phyloP scores from a whole-genome alignment of 78 protist genomes.

The Emiliania huxleyi region DNA sequence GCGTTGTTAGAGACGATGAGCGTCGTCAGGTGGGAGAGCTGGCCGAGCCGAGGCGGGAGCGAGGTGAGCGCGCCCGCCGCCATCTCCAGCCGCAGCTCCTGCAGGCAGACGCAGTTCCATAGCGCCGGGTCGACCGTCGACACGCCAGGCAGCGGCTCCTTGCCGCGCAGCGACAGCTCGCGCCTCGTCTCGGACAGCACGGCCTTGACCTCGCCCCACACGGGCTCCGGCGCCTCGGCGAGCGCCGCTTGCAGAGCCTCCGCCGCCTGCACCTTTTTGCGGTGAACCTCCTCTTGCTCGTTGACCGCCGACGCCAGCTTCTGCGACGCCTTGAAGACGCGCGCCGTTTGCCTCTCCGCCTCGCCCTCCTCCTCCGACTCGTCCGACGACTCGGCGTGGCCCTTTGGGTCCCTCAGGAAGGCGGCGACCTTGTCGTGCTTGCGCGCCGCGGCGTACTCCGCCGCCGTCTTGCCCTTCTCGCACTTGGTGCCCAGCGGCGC shows the following conservation, averaged over 20 bases:
- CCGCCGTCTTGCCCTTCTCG: background rate
- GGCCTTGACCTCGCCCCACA: background rate
- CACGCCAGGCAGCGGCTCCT: background rate
- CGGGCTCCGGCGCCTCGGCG: background rate
- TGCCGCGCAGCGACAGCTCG: background rate
- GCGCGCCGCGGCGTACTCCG: background rate
- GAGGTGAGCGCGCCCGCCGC: background rate
- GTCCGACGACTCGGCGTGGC: background rate
- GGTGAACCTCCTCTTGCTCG: background rate
- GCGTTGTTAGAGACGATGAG: slow-evolving; percentile 1
- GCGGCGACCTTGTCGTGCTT: background rate
- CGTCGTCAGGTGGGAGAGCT: background rate
- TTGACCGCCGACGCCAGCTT: background rate
- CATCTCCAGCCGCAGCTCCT: background rate
- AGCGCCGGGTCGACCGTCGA: background rate
- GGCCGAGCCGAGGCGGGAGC: background rate
- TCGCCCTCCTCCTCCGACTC: slow-evolving; percentile 8
- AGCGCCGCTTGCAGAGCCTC: slow-evolving; percentile 1
- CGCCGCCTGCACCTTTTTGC: background rate
- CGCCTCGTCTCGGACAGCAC: background rate
- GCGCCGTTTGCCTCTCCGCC: background rate
- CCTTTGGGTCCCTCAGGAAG: background rate
- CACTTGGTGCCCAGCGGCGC: background rate
- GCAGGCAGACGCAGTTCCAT: background rate
- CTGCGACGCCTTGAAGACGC: background rate